These are phyloP conservation scores for Aquilaria malaccensis DNA, from an alignment of 345 rosid genomes.

Conservation along the genomic window DNA sequence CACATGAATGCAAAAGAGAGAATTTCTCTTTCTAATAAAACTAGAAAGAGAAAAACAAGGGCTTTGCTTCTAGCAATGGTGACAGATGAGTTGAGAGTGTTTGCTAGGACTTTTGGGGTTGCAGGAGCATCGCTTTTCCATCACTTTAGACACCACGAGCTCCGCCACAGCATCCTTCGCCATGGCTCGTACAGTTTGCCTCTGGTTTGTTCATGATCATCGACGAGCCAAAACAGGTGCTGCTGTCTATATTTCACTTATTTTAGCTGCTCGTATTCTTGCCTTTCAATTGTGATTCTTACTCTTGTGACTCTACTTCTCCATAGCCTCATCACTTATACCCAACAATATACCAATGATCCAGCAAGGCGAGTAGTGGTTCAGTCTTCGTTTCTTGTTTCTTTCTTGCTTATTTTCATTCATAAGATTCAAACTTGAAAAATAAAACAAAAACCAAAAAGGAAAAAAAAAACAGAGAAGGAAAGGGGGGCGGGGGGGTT, in stretches of 20 bases:
- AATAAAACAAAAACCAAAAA: too few relatives aligned
- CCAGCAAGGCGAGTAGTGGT: too few relatives aligned
- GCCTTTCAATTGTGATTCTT: not conserved
- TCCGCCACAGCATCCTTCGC: conserved; percentile 22
- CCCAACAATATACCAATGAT: too few relatives aligned
- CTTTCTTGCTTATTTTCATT: too few relatives aligned
- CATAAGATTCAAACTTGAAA: too few relatives aligned
- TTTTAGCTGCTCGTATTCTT: conserved; percentile 8
- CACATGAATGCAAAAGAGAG: too few relatives aligned
- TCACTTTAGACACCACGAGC: conserved; percentile 23
- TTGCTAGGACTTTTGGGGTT: conserved; percentile 26
- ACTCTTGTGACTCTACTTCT: not conserved
- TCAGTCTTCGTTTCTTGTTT: too few relatives aligned
- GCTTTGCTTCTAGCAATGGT: conserved; percentile 28
- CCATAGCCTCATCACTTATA: too few relatives aligned
- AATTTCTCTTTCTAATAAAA: too few relatives aligned
- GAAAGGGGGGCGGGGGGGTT: too few relatives aligned
- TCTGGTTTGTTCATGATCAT: conserved; percentile 28
- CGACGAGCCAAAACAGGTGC: conserved; percentile 18
- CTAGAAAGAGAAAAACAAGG: too few relatives aligned
- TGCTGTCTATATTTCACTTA: conserved; percentile 2
- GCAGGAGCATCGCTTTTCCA: conserved; percentile 28
- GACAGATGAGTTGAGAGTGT: conserved; percentile 23
- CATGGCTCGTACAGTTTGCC: conserved; percentile 33
- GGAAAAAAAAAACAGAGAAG: too few relatives aligned